These are phyloP conservation scores for Zangia roseola DNA, from an alignment of 768 basidiomycete genomes.

Conservation along the genomic window DNA sequence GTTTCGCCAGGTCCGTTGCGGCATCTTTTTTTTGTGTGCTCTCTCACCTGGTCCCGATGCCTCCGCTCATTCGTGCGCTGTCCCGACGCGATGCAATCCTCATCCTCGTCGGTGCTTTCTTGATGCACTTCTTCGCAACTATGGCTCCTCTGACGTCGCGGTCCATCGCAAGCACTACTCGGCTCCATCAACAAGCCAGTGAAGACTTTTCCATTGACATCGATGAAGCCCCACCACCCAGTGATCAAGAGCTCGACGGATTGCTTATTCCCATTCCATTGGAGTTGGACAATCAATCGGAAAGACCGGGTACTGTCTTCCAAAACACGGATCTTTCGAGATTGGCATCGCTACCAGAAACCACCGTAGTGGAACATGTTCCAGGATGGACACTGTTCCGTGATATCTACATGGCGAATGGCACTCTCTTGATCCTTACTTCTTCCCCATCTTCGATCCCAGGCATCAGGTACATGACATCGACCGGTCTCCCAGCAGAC, in stretches of 20 bases:
- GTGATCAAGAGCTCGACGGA: slow-evolving; percentile 5
- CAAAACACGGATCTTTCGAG: slow-evolving; percentile 2
- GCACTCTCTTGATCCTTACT: slow-evolving; percentile 72
- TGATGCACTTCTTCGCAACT: slow-evolving; percentile 52
- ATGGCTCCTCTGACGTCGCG: slow-evolving; percentile 33
- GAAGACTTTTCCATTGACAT: not conserved
- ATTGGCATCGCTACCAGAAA: slow-evolving; percentile 42
- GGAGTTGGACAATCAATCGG: not conserved
- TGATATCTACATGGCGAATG: slow-evolving; percentile 83
- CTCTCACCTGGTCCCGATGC: slow-evolving; percentile 22
- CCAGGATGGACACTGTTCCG: slow-evolving; percentile 86
- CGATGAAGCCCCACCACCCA: not conserved
- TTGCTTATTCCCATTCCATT: slow-evolving; percentile 1
- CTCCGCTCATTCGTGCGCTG: slow-evolving; percentile 40
- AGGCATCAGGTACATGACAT: slow-evolving; percentile 55
- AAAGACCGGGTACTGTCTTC: not conserved
- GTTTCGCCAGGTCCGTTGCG: not conserved
- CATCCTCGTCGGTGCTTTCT: slow-evolving; percentile 54
- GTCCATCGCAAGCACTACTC: slow-evolving; percentile 34
- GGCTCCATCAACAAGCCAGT: slow-evolving; percentile 9
- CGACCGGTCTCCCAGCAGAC: slow-evolving; percentile 57
- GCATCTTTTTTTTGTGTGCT: too few relatives aligned
- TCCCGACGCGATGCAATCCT: slow-evolving; percentile 59
- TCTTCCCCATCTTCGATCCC: slow-evolving; percentile 45
- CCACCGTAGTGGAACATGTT: slow-evolving; percentile 60